phyloP scores from a whole-genome alignment of 2,329 filamentous ascomycete species.

The Fusarium algeriense region DNA sequence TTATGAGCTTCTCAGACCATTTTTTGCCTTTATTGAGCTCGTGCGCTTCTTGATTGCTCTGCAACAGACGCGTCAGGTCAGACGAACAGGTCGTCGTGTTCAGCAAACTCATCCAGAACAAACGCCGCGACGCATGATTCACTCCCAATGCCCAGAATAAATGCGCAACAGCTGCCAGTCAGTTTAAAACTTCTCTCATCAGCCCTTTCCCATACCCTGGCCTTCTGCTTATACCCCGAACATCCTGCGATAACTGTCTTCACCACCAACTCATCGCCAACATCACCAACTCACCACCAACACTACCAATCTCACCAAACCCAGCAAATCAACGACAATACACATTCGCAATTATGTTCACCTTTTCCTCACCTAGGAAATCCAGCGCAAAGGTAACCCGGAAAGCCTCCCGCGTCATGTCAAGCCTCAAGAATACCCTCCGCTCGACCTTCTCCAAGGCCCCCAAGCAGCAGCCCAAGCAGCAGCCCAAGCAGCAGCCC shows the following conservation, averaged over 20 bases:
- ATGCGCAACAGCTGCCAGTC: not conserved
- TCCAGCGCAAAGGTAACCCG: not conserved
- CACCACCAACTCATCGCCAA: not conserved
- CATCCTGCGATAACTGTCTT: not conserved
- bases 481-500: not conserved
- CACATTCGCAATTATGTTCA: not conserved
- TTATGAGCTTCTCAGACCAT: accelerated
- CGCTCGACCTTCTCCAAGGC: not conserved
- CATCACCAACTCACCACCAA: not conserved
- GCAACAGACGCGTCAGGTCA: not conserved
- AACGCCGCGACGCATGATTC: not conserved
- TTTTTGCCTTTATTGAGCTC: accelerated
- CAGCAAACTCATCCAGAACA: not conserved
- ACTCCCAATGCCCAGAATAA: not conserved
- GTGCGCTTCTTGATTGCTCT: accelerated
- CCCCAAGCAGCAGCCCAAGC: not conserved
- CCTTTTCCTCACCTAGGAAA: not conserved
- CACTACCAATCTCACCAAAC: not conserved
- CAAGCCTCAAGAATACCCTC: not conserved
- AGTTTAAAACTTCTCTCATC: not conserved
- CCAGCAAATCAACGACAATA: no score
- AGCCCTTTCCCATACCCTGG: not conserved
- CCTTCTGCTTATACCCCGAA: not conserved
- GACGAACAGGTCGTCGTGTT: not conserved
- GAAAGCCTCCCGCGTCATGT: not conserved